These are phyloP conservation scores for Chlamydomonas sp. DNA, from an alignment of 139 green algal genomes.

Conservation along the genomic window DNA sequence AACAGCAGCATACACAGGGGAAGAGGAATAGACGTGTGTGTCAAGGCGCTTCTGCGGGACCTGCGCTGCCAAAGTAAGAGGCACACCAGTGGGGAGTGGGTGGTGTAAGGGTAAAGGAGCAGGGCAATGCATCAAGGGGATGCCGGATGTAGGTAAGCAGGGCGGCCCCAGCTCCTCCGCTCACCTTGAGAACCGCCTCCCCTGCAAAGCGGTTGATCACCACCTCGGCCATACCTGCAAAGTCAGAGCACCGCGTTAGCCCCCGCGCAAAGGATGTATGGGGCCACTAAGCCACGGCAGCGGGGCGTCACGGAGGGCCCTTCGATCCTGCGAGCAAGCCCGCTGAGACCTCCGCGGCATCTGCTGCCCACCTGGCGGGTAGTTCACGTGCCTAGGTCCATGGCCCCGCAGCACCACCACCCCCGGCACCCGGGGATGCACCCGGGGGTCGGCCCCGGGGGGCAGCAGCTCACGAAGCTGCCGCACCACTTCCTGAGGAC, in stretches of 20 bases:
- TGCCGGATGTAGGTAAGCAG: not conserved
- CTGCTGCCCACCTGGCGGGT: not conserved
- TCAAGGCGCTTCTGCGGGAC: too few species aligned
- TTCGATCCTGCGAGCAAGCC: not conserved
- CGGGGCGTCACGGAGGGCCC: not conserved
- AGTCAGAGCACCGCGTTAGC: not conserved
- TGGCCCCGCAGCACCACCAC: not conserved
- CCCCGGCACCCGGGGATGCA: not conserved
- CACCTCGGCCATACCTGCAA: conserved; percentile 62
- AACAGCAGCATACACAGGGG: conserved; percentile 39
- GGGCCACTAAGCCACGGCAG: not conserved
- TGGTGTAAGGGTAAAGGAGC: not conserved
- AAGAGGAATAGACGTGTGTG: not conserved
- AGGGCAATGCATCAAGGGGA: not conserved
- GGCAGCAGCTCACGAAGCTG: not conserved
- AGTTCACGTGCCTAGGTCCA: not conserved
- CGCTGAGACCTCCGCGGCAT: too few species aligned
- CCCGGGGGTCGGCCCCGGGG: not conserved
- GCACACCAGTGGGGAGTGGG: not conserved
- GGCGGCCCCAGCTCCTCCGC: too few species aligned
- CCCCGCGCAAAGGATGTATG: too few species aligned
- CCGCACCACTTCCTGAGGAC: not conserved
- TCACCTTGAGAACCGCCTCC: conserved; percentile 70
- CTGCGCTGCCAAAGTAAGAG: not conserved
- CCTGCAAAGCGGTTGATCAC: conserved; percentile 76